Base-by-base conservation (phyloP, 495 filamentous ascomycete species). In the Aspergillus olivimuriae region DNA sequence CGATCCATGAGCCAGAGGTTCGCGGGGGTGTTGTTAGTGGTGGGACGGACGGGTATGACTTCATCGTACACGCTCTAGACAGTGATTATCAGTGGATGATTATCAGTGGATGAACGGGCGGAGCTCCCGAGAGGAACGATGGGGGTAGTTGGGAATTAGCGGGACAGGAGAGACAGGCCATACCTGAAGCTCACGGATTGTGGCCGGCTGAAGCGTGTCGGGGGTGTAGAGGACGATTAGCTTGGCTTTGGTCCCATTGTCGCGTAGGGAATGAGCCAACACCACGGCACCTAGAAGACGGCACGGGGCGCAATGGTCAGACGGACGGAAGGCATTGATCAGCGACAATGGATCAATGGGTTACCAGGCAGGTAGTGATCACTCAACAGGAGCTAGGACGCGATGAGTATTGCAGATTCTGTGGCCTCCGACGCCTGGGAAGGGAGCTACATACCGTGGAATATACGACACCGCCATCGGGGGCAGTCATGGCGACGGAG, bases 1-100 rank as follows among this genome's bases (percentile, higher is more conserved):
- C 92, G 87, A 54, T 87, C 79, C 89, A 99, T 95, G 24, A 95
- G 76, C 65, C 81, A 82, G 36, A 99, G 78, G 55, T 95, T 96
- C 33, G 81, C 81, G 1, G 87, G 86, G 14, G 77, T 76, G 34
- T 74, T 74, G 58, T 88, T 97, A 41, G 74, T 74, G 46, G 95
- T 80, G 28, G 79, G 80, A 28, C 81, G 70, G 40, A 96, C 88
- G 33, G 89, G 84, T 50, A 97, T 89, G 40, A 96, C 68, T 55
- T 89, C 83, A 69, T 99, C 83, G 62, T 86, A 99, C 12, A 94
- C 68, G 41, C 76, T 78, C 89, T 95, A 53, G 39, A 34, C 28
- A 30, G 19, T 14, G 28, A 2, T 17, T 14, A 33, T 52, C 34
- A 56, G 43, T 9, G 17, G 36, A 51, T 26, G 24, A n/a, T n/a